A percentile compares a stretch with the other conserved stretches of the same genome.
Conservation (phyloP, 2,329 filamentous ascomycete species). For the Aotearoamyces nothofagi region DNA sequence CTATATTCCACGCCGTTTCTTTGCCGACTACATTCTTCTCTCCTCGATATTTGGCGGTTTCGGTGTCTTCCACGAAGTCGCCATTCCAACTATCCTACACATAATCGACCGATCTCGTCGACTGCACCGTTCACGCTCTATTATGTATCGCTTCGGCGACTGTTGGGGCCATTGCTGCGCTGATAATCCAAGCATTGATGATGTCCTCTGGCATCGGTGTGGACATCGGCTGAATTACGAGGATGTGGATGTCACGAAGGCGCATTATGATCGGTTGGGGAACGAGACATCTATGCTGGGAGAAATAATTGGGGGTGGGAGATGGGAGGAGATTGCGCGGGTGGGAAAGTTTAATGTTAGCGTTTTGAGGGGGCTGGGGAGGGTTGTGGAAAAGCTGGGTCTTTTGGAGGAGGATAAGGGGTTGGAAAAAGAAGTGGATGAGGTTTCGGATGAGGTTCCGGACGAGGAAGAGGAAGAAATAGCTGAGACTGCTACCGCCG, state of each 20-base stretch:
- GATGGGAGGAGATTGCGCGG: background rate
- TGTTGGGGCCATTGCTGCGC: slow-evolving; percentile 1
- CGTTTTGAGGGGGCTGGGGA: no score
- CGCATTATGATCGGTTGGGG: background rate
- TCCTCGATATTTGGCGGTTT: slow-evolving; percentile 12
- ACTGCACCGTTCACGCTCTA: background rate
- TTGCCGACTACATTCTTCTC: slow-evolving; percentile 18
- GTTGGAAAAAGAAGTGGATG: background rate
- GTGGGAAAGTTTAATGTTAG: background rate
- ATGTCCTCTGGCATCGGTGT: background rate
- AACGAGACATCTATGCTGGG: background rate
- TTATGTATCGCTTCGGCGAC: background rate
- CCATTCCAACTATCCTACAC: slow-evolving; percentile 18
- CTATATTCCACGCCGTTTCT: slow-evolving; percentile 19
- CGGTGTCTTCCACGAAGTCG: slow-evolving; percentile 18
- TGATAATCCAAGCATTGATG: background rate
- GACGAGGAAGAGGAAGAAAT: background rate
- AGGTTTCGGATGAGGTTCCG: background rate
- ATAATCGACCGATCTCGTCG: slow-evolving; percentile 17
- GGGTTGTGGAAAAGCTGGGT: background rate
- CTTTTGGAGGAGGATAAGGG: background rate
- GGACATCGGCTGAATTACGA: background rate
- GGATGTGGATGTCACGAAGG: background rate
- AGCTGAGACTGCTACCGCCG: no score
- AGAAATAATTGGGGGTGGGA: background rate